Base-by-base conservation (phyloP, 2,329 filamentous ascomycete genomes). In the Polychaeton citri region DNA sequence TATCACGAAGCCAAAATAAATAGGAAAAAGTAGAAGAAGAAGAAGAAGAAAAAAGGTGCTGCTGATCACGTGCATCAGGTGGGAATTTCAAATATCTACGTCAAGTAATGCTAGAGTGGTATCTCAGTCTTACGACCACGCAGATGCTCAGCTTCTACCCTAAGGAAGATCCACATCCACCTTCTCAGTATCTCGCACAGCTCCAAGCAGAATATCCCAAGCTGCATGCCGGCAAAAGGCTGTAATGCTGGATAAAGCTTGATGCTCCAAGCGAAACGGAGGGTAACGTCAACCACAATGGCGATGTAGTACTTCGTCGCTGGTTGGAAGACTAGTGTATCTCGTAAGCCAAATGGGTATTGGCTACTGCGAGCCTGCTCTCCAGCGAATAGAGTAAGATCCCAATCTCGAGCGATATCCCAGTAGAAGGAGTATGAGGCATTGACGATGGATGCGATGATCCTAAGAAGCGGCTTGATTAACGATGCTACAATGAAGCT, bases 391-490 rank as follows among this genome's bases (percentile, higher is more conserved):
- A 96, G 69, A 0, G 81, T 83, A 43, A 98, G 68, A 54, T 96
- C 90, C 90, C 90, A 98, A 66, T 98, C 90, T 63, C 87, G 90
- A 37, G 84, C 72, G 19, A 96, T 77, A 52, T 98, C 90, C 90
- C 90, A 98, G 68, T 90, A 98, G 65, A 96, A 96, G n/a, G 81
- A 86, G 62, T 94, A 98, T 31, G 81, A 66, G 10, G 84, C 92
- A 59, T 98, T 95, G 49, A 90, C 54, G 21, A 85, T 21, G 15
- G 47, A 46, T 28, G 50, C 47, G 6, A 52, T 30, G 3, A 51
- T 33, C 53, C 53, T 46, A 7, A 44, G 32, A 3, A 10, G 17
- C 4, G 30, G n/a, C n/a, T n/a, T n/a, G n/a, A n/a, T n/a, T n/a
- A n/a, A n/a, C n/a, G n/a, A n/a, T n/a, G n/a, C n/a, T n/a, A 34